Base-by-base conservation (phyloP, 2,329 filamentous ascomycete genomes). In the Curvularia sp. region DNA sequence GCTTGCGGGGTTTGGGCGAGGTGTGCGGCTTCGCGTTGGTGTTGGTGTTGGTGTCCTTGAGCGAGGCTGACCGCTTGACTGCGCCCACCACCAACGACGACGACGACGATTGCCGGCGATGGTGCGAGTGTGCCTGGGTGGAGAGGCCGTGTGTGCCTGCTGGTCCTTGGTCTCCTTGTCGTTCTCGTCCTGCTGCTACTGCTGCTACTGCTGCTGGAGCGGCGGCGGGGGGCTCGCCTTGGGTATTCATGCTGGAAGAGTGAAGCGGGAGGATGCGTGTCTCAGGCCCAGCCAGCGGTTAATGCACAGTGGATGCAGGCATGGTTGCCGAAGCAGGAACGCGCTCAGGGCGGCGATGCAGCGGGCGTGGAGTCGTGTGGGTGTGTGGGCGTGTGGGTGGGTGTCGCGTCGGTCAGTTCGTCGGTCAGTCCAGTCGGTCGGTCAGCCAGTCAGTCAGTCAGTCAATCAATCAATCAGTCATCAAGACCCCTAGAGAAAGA, bases 81-180 rank as follows among this genome's bases (percentile, higher is more conserved):
- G 78, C 78, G 55, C 74, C 69, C 54, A 76, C 68, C 27, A n/a
- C n/a, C n/a, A n/a, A n/a, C n/a, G n/a, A n/a, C n/a, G n/a, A n/a
- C n/a, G n/a, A n/a, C n/a, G 77, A 77, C 42, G 80, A 80, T 43
- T 80, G 81, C 42, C 63, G 30, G 80, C 81, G 63, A 77, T 79
- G 30, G 64, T 57, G 53, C 42, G 56, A 53, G 27, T 45, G 43
- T 18, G 38, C 3, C 10, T 49, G 46, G 15, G 42, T 28, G 18
- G 8, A n/a, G n/a, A n/a, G n/a, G n/a, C n/a, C n/a, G n/a, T n/a
- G n/a, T n/a, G n/a, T n/a, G n/a, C n/a, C n/a, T n/a, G n/a, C n/a
- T n/a, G n/a, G n/a, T n/a, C n/a, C n/a, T n/a, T n/a, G n/a, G n/a
- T n/a, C n/a, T n/a, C n/a, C n/a, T n/a, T n/a, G n/a, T n/a, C n/a